Conservation (phyloP, 1,284 basidiomycete genomes). For the Porodaedalea pini region DNA sequence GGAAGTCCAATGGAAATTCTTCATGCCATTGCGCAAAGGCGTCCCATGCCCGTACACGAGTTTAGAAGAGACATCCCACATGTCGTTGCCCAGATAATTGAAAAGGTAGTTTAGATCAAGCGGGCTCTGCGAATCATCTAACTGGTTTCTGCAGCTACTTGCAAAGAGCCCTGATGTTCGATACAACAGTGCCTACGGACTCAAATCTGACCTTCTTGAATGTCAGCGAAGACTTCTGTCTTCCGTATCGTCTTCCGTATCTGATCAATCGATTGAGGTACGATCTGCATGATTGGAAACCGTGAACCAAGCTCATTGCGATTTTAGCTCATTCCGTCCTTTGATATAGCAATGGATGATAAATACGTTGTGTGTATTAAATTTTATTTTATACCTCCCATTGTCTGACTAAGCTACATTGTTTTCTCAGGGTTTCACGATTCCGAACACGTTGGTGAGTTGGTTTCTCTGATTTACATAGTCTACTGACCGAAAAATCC, state of each 20-base stretch:
- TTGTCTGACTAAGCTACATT: background rate
- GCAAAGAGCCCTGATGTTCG: slow-evolving; percentile 60
- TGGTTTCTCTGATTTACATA: background rate
- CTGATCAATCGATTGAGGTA: slow-evolving; percentile 57
- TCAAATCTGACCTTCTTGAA: slow-evolving; percentile 61
- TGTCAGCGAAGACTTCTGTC: slow-evolving; percentile 59
- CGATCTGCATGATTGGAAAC: slow-evolving; percentile 17
- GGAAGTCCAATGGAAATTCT: slow-evolving; percentile 64
- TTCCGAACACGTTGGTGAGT: slow-evolving; percentile 58
- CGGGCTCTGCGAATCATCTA: slow-evolving; percentile 3
- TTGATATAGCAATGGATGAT: slow-evolving; percentile 61
- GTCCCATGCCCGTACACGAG: slow-evolving; percentile 70
- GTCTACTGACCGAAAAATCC: slow-evolving; percentile 1
- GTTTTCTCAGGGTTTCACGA: slow-evolving; percentile 53
- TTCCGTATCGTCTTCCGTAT: slow-evolving; percentile 50
- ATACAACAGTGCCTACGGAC: slow-evolving; percentile 66
- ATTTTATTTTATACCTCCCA: slow-evolving; percentile 10
- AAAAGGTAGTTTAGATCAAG: slow-evolving; percentile 46
- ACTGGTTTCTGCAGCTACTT: slow-evolving; percentile 43
- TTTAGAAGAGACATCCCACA: slow-evolving; percentile 68
- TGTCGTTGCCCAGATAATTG: slow-evolving; percentile 64
- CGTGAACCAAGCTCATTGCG: slow-evolving; percentile 10
- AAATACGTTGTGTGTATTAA: slow-evolving; percentile 49
- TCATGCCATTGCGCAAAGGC: slow-evolving; percentile 64
- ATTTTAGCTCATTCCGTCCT: slow-evolving; percentile 57